These are phyloP conservation scores for Avena eriantha DNA, from an alignment of 176 grass and related monocot species.

Conservation along the genomic window DNA sequence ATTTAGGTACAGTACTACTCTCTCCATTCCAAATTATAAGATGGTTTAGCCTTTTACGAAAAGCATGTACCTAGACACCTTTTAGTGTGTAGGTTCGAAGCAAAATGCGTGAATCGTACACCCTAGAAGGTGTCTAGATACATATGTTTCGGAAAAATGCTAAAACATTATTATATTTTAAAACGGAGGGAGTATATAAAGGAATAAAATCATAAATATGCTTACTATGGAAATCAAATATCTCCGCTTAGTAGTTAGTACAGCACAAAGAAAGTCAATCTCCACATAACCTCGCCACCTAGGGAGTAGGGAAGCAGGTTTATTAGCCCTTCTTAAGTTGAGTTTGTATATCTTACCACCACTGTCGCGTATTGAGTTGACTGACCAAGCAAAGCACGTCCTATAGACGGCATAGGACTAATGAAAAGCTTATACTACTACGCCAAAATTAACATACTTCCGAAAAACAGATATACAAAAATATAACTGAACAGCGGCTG, in stretches of 20 bases:
- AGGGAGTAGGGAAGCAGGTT: neutral
- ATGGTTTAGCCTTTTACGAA: too few relatives aligned
- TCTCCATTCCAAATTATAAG: too few relatives aligned
- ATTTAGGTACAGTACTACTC: neutral
- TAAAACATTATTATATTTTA: too few relatives aligned
- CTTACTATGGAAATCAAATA: neutral
- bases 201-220: neutral
- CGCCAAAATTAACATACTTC: neutral
- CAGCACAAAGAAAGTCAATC: constrained; percentile 6
- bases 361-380: too few relatives aligned
- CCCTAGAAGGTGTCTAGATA: neutral
- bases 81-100: too few relatives aligned
- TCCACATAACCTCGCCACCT: neutral
- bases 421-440: neutral
- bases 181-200: neutral
- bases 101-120: neutral
- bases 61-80: too few relatives aligned
- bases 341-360: neutral
- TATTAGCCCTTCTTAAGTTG: neutral
- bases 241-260: neutral
- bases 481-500: neutral
- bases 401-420: neutral
- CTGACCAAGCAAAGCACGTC: neutral
- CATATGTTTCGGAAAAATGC: too few relatives aligned
- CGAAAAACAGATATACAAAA: constrained; percentile 11